Evolutionary conservation across 2,329 filamentous ascomycete species (phyloP).

Genomic region (Colletotrichum gigasporum): DNA sequence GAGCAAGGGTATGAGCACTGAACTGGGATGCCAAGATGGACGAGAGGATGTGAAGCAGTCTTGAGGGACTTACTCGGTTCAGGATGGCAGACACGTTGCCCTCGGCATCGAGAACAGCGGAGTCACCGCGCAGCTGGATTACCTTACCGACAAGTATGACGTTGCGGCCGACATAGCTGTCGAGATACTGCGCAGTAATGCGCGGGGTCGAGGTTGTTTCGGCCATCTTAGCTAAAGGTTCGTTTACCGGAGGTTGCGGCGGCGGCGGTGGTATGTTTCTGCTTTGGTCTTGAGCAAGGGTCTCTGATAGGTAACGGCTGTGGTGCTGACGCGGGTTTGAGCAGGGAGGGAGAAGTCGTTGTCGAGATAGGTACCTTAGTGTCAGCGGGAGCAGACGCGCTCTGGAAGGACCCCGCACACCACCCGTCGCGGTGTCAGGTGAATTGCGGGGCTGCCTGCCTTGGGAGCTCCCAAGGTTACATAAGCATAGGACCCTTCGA

Average conservation of each 20-base stretch:
- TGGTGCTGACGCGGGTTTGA: not conserved
- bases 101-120: slow-evolving; percentile 81
- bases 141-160: slow-evolving; percentile 91
- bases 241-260: no score
- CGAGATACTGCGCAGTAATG: slow-evolving; percentile 82
- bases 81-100: slow-evolving; percentile 80
- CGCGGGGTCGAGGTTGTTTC: slow-evolving; percentile 79
- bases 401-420: not conserved
- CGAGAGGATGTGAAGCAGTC: no score
- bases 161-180: slow-evolving; percentile 76
- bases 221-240: slow-evolving; percentile 63
- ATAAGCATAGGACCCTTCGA: no score
- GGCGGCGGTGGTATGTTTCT: not conserved
- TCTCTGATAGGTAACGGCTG: not conserved
- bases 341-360: not conserved
- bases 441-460: not conserved
- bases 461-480: no score
- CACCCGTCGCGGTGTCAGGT: slow-evolving; percentile 30
- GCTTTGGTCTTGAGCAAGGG: not conserved
- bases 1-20: not conserved
- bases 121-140: slow-evolving; percentile 80
- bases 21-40: not conserved
- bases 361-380: not conserved
- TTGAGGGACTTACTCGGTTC: slow-evolving; percentile 69
- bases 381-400: not conserved